Conservation (phyloP, 208 protist species). For the Trypanosoma cruzi region DNA sequence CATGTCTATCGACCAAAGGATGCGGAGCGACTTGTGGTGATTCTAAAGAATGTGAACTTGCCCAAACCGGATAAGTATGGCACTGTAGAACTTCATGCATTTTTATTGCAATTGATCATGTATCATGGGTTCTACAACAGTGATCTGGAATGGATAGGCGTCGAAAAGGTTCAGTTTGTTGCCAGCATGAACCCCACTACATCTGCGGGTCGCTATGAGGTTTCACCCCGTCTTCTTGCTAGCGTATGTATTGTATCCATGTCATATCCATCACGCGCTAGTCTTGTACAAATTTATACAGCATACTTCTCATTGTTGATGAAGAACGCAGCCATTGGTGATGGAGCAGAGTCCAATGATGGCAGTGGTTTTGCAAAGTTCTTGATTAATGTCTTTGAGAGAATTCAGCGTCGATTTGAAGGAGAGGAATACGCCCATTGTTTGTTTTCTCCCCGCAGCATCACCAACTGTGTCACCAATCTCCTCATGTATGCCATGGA, state of each 20-base stretch:
- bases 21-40: slow-evolving; percentile 93
- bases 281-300: slow-evolving; percentile 93
- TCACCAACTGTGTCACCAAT: slow-evolving; percentile 94
- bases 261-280: slow-evolving; percentile 87
- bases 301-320: slow-evolving; percentile 89
- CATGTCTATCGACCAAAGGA: slow-evolving; percentile 94
- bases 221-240: slow-evolving; percentile 95
- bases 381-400: slow-evolving; percentile 95
- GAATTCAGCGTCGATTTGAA: slow-evolving; percentile 89
- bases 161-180: slow-evolving; percentile 95
- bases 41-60: slow-evolving; percentile 97
- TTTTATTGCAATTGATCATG: slow-evolving; percentile 97
- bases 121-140: slow-evolving; percentile 97
- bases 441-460: slow-evolving; percentile 95
- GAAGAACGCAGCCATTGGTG: slow-evolving; percentile 45
- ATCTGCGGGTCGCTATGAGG: slow-evolving; percentile 91
- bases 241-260: slow-evolving; percentile 93
- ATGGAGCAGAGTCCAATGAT: slow-evolving; percentile 70
- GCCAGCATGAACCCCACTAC: slow-evolving; percentile 94
- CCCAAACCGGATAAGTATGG: slow-evolving; percentile 98
- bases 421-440: slow-evolving; percentile 96
- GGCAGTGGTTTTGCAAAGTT: slow-evolving; percentile 88
- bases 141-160: slow-evolving; percentile 95
- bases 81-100: slow-evolving; percentile 96
- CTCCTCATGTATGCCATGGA: slow-evolving; percentile 94